Conservation (phyloP, 2,329 filamentous ascomycete genomes). For the Phaeophleospora eucalypticola region DNA sequence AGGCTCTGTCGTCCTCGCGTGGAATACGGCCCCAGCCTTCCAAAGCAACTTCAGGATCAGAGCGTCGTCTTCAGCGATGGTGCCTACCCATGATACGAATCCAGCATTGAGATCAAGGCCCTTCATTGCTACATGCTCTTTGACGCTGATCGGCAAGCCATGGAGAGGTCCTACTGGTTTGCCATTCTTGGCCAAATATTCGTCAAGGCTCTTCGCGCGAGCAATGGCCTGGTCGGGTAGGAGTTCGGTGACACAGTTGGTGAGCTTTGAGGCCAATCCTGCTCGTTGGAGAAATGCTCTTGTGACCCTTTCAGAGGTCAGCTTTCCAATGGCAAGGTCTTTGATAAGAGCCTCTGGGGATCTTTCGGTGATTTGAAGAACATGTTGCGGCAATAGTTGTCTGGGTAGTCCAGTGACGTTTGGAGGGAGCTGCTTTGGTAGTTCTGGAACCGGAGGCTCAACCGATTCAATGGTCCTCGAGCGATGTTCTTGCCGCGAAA, state of each 20-base stretch:
- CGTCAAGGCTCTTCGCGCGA: slow-evolving; percentile 41
- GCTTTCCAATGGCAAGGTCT: slow-evolving; percentile 36
- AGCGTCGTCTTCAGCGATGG: slow-evolving; percentile 42
- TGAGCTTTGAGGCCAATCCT: slow-evolving; percentile 49
- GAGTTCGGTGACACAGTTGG: slow-evolving; percentile 46
- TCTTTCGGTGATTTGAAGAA: slow-evolving; percentile 50
- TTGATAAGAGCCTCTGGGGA: slow-evolving; percentile 42
- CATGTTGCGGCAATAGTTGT: slow-evolving; percentile 43
- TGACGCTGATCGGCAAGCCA: slow-evolving; percentile 49
- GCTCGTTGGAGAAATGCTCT: slow-evolving; percentile 55
- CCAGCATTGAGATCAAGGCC: slow-evolving; percentile 48
- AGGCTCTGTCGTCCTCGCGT: slow-evolving; percentile 52
- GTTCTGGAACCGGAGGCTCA: slow-evolving; percentile 38
- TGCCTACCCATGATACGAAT: slow-evolving; percentile 49
- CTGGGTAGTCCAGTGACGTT: slow-evolving; percentile 47
- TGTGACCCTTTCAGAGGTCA: slow-evolving; percentile 42
- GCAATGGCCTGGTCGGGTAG: slow-evolving; percentile 36
- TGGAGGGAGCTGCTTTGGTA: slow-evolving; percentile 36
- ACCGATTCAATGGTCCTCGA: slow-evolving; percentile 43
- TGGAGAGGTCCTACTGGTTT: slow-evolving; percentile 45
- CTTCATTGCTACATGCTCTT: slow-evolving; percentile 52
- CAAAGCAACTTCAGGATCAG: slow-evolving; percentile 46
- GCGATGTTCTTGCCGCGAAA: slow-evolving; percentile 44
- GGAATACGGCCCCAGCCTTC: slow-evolving; percentile 50
- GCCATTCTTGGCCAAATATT: slow-evolving; percentile 34